Base-by-base conservation (phyloP, 805 yeast species). In the Cyberlindnera petersonii region DNA sequence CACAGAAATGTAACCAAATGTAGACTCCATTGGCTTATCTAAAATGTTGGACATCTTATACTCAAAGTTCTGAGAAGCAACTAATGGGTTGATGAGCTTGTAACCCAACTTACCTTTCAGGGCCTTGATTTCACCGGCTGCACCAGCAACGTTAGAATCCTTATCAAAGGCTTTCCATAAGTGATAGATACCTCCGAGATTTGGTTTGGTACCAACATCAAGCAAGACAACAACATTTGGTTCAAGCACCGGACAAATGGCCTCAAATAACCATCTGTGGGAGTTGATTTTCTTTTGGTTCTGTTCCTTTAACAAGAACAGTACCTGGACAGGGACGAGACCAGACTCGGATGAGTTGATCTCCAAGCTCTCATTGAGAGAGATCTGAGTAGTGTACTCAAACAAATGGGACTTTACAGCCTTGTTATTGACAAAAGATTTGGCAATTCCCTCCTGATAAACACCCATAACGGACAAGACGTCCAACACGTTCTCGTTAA, bases 151-250 rank as follows among this genome's bases (percentile, higher is more conserved):
- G 53, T 91, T 89, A 2, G 97, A 88, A 58, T 93, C 97, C 50
- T 79, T 74, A 61, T 93, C 98, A 61, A 93, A 93, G 0, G 96
- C 95, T 62, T 93, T 93, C 99, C 99, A 93, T 43, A 93, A 68
- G 52, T 91, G 93, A 56, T 93, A 94, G 19, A 91, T 69, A 0
- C 98, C 91, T 37, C 83, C 79, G 33, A 76, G 74, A 48, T 87
- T 88, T n/a, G 98, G 95, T 53, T 82, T 79, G 0, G 99, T 93
- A 46, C 99, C 99, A n/a, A 93, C 98, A 69, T 93, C 99, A 35
- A 93, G 72, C 44, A 93, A 64, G 7, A 87, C 77, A 39, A 91
- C 80, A 13, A 91, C 95, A 51, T 87, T 89, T 11, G 99, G 98
- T 52, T 89, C 86, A 48, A 94, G 66, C 15, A 82, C 74, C 2